Evolutionary conservation across 2,329 filamentous ascomycete genomes (phyloP), one percentile per base, ranked within the genome.

Genomic region (Bipolaris sorokiniana): DNA sequence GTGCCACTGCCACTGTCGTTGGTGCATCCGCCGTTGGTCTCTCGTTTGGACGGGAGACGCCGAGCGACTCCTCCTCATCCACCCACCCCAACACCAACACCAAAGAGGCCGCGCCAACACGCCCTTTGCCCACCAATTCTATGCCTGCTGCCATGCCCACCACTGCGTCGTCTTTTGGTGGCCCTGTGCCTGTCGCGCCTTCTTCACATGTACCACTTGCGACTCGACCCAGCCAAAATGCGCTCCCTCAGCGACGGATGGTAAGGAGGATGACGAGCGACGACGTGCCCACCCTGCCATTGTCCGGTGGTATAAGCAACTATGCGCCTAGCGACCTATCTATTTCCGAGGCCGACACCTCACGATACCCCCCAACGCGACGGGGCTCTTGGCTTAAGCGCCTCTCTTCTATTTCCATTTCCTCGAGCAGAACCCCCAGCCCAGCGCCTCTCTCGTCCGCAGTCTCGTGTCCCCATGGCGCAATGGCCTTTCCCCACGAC

Each of bases 351-450:
- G 54, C 63, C 37, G 72, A 76, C 47, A 51, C 61, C 11, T 45
- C 59, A 34, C 54, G 61, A 36, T 59, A 65, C 49, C 50, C 66
- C 40, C 76, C 80, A 46, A 62, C 70, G 42, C 62, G 71, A 33
- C 78, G 81, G 22, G 76, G 80, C 52, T 91, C 89, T 26, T 93
- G 90, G 90, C 86, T 92, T 62, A 85, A 86, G 65, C 86, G 89
- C 48, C 78, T 92, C 37, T 91, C 90, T 22, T 80, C 86, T 42
- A 84, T 88, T 22, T 88, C 88, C 18, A 89, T 87, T 23, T 80
- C 79, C 45, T 87, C 84, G 61, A 90, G 87, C 68, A 76, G 81
- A 26, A 81, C 86, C 59, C 89, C 88, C 33, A 90, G 86, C 67
- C 79, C 87, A 55, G 85, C 84, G 7, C 86, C 86, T 20, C 85